Percentiles rank a stretch among this genome's conserved stretches.
Conservation (phyloP, 192 early-diverging fungal species). For the Funneliformis mosseae region DNA sequence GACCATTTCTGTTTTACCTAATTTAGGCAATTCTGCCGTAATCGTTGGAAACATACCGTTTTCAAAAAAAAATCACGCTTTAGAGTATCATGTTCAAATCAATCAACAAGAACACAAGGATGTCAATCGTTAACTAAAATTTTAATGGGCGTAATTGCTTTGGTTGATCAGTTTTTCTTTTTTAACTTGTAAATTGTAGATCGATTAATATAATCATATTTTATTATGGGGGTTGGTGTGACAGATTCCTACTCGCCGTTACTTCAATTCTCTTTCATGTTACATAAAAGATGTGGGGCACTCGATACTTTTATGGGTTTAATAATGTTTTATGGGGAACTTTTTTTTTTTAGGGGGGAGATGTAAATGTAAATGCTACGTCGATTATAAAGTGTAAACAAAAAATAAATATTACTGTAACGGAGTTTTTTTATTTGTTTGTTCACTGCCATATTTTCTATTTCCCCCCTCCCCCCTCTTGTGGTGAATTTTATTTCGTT, state of each 20-base stretch:
- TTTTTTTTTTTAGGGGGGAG: not conserved
- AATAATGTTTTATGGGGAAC: no score
- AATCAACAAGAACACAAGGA: not conserved
- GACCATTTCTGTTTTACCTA: no score
- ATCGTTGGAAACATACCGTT: not conserved
- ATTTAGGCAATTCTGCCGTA: no score
- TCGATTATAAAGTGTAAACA: not conserved
- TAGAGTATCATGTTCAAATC: no score
- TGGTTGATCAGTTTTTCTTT: not conserved
- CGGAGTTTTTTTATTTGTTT: not conserved
- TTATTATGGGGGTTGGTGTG: not conserved
- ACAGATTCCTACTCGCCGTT: not conserved
- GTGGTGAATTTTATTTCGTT: not conserved
- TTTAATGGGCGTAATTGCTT: not conserved
- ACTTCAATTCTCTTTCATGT: not conserved
- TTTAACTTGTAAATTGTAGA: constrained; percentile 1
- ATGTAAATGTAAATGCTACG: not conserved
- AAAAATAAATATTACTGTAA: not conserved
- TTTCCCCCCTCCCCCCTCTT: not conserved
- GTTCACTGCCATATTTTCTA: not conserved
- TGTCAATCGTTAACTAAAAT: not conserved
- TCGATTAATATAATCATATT: not conserved
- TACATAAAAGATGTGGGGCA: not conserved
- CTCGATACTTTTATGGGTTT: no score
- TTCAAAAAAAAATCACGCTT: not conserved